Conservation (phyloP, 2,329 filamentous ascomycete species). For the Aspergillus terreus region DNA sequence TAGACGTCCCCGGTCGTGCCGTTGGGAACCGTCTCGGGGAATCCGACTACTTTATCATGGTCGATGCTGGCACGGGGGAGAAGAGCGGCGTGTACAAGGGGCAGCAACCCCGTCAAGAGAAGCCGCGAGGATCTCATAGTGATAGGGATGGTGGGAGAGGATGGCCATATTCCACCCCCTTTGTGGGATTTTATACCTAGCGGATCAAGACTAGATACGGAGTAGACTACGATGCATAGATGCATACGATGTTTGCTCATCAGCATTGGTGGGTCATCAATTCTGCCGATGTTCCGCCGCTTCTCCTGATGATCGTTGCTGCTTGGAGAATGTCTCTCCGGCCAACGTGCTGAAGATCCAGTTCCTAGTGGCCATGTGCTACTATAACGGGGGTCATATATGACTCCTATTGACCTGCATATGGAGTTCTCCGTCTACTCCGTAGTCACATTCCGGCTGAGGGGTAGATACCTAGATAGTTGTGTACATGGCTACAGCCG, state of each 20-base stretch:
- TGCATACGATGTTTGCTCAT: no score
- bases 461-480: neutral
- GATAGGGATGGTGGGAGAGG: neutral
- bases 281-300: neutral
- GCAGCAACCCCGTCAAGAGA: slow-evolving; percentile 5
- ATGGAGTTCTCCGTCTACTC: no score
- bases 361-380: no score
- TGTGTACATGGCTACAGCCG: neutral
- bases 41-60: slow-evolving; percentile 50
- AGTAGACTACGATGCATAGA: no score
- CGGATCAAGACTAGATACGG: no score
- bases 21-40: slow-evolving; percentile 51
- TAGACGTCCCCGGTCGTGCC: slow-evolving; percentile 47
- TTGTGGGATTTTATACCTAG: no score
- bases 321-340: slow-evolving; percentile 12
- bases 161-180: neutral
- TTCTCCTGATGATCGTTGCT: neutral
- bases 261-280: neutral
- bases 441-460: neutral
- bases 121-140: neutral
- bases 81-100: slow-evolving; percentile 4
- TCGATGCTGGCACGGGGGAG: slow-evolving; percentile 40
- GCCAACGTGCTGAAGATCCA: neutral
- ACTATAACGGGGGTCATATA: no score
- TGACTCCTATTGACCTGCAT: no score